Evolutionary conservation across 1,284 basidiomycete species (phyloP), one percentile per base, ranked within the genome.

Genomic region (Apiotrichum domesticum): DNA sequence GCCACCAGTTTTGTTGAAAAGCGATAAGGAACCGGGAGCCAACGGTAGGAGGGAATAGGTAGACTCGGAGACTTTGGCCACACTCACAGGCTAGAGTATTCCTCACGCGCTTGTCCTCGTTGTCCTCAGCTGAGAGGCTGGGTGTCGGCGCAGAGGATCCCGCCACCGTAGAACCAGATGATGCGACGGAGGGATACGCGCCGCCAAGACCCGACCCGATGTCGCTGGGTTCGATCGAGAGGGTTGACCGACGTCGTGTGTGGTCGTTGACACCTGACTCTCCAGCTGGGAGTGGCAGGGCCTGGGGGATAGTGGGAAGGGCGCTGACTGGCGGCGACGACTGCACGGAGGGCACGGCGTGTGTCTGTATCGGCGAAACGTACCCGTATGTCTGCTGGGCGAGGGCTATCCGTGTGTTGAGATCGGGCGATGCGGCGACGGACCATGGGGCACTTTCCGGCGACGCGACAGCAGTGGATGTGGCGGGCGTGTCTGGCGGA

Each of bases 41-140:
- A 21, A 21, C 21, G 21, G 21, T 21, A 21, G 21, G 21, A 21
- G 21, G 21, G 21, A 21, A 21, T 21, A 21, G 21, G 37, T 9
- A 39, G 13, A 39, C 37, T 39, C 8, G 37, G 37, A 8, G 13
- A 13, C 37, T 39, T 6, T 21, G 21, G 21, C 21, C 21, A 21
- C 21, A 63, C 68, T 62, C 54, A 70, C 68, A 70, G 9, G 68
- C 68, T 13, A 64, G 55, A 4, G 68, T 70, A 53, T 70, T 70
- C 7, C 68, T 55, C 15, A 64, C 60, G 9, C 68, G 58, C 56
- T 70, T 70, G 41, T 70, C 66, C 52, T 70, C 68, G 1, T 46
- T 45, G 44, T 70, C 68, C 33, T 63, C 61, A 13, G 9, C 39
- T 6, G 6, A 35, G 10, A 46, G 6, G 10, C 45, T 32, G 32